Conservation (phyloP, 352 stramenopile genomes). For the Elongisporangium prolatum region DNA sequence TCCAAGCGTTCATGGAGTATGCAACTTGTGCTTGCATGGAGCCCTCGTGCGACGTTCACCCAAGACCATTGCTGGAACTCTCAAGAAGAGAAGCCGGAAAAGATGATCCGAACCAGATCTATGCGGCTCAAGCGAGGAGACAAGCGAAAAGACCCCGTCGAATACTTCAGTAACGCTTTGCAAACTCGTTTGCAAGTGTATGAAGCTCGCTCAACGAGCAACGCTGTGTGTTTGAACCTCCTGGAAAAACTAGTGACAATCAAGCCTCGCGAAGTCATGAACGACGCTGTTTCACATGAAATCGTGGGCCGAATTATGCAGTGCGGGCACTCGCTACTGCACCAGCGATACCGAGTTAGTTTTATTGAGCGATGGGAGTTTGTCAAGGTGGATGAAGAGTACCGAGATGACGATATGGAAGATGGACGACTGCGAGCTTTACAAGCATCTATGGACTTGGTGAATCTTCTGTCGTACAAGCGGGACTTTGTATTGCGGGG, state of each 20-base stretch:
- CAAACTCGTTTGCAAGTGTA: conserved; percentile 46
- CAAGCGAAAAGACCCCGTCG: background rate
- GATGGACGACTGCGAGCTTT: conserved; percentile 33
- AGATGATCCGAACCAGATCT: background rate
- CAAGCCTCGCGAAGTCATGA: conserved; percentile 32
- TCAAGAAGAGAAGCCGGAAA: background rate
- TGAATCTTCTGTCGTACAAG: conserved; percentile 85
- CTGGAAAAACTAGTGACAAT: conserved; percentile 41
- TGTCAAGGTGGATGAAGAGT: conserved; percentile 48
- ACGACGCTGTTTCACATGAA: conserved; percentile 46
- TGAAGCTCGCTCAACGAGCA: conserved; percentile 47
- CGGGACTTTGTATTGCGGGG: conserved; percentile 78
- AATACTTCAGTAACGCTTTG: conserved; percentile 40
- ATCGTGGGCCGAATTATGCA: conserved; percentile 48
- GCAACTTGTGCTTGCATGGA: conserved; percentile 50
- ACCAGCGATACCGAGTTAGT: conserved; percentile 70
- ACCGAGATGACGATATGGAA: conserved; percentile 37
- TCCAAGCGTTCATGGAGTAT: conserved; percentile 37
- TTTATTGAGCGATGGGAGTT: conserved; percentile 77
- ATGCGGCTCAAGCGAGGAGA: background rate
- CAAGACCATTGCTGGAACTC: background rate
- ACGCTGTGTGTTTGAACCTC: conserved; percentile 45
- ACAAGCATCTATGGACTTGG: conserved; percentile 78
- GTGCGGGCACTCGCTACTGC: conserved; percentile 53
- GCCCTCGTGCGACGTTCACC: conserved; percentile 18